A percentile compares a stretch with the other conserved stretches of the same genome.
phyloP scores from a whole-genome alignment of 495 filamentous ascomycete genomes.

The Neurospora discreta region DNA sequence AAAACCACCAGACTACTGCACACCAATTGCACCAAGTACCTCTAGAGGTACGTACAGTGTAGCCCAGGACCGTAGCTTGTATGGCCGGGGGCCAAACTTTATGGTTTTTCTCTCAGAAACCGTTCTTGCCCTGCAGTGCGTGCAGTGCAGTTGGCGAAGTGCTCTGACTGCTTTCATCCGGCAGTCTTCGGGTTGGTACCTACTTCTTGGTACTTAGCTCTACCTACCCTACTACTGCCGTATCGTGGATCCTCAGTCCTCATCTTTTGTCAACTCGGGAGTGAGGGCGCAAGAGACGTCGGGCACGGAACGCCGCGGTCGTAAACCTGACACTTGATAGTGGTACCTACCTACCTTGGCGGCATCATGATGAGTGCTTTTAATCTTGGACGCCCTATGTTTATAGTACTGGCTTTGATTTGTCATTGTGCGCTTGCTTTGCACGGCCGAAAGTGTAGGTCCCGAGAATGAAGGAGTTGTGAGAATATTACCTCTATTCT shows the following conservation, averaged over 20 bases:
- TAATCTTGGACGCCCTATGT: background rate
- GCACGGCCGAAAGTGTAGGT: background rate
- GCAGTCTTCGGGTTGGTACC: background rate
- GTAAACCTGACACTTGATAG: background rate
- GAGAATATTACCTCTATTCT: no score
- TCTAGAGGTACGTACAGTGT: no score
- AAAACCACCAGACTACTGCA: background rate
- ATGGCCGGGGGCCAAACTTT: background rate
- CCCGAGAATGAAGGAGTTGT: no score
- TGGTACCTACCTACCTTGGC: no score
- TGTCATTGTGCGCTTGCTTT: background rate
- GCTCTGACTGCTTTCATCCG: background rate
- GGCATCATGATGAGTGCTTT: no score
- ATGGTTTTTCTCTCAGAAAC: background rate
- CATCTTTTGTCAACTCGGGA: background rate
- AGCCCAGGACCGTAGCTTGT: background rate
- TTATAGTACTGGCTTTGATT: background rate
- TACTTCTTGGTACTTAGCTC: no score
- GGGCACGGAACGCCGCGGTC: background rate
- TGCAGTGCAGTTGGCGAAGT: no score
- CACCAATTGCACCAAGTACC: background rate
- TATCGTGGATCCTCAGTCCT: background rate
- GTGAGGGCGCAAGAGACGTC: background rate
- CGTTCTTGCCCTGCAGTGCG: background rate
- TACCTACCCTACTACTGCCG: no score